phyloP scores from a whole-genome alignment of 1,284 basidiomycete genomes.

The Ustilago tritici region DNA sequence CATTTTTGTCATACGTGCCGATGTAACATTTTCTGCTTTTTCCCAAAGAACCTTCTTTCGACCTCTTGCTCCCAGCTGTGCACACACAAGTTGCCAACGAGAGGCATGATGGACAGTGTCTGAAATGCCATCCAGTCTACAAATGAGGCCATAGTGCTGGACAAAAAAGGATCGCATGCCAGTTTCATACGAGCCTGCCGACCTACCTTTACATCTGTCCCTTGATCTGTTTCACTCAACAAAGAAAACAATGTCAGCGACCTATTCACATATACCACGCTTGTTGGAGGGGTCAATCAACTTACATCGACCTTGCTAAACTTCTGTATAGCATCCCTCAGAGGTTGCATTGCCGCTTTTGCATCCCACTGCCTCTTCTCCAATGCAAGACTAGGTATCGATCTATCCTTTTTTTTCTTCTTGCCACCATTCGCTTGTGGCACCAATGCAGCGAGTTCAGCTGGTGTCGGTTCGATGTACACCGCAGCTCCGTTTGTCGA shows the following conservation, averaged over 20 bases:
- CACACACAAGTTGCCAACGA: not conserved
- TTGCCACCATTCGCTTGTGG: slow-evolving; percentile 8
- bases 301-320: slow-evolving; percentile 72
- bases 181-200: too few relatives aligned
- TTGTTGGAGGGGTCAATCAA: not conserved
- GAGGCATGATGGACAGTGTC: not conserved
- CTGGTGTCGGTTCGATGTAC: slow-evolving; percentile 73
- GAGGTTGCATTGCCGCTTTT: slow-evolving; percentile 71
- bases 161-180: too few relatives aligned
- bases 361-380: slow-evolving; percentile 72
- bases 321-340: slow-evolving; percentile 70
- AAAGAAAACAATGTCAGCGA: not conserved
- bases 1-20: too few relatives aligned
- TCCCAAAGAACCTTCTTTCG: too few relatives aligned
- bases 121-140: not conserved
- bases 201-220: slow-evolving; percentile 49
- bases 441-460: slow-evolving; percentile 41
- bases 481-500: slow-evolving; percentile 77
- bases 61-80: too few relatives aligned
- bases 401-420: slow-evolving; percentile 46
- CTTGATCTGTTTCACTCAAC: slow-evolving; percentile 37
- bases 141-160: not conserved
- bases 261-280: not conserved
- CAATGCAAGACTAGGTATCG: slow-evolving; percentile 38
- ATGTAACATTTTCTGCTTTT: too few relatives aligned